A percentile compares a stretch with the other conserved stretches of the same genome.
phyloP scores from a whole-genome alignment of 108 stramenopile species.

The Nitzschia sp. region DNA sequence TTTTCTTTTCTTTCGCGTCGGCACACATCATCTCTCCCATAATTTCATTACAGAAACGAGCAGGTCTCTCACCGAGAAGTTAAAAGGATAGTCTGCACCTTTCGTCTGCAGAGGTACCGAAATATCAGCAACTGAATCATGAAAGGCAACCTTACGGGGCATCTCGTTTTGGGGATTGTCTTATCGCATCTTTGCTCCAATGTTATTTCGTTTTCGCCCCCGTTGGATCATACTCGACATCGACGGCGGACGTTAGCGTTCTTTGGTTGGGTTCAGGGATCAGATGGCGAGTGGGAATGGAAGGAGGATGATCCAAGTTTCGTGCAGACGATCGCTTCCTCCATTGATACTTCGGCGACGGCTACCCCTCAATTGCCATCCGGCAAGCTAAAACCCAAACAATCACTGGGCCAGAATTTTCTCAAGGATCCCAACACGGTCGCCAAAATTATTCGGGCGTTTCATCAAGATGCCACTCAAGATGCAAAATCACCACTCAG shows the following conservation, averaged over 20 bases:
- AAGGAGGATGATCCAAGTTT: constrained; percentile 74
- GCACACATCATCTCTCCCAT: too few species aligned
- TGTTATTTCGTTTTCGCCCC: too few species aligned
- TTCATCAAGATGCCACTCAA: constrained; percentile 78
- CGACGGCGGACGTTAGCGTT: neutral
- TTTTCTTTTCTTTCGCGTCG: too few species aligned
- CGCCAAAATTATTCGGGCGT: constrained; percentile 87
- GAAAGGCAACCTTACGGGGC: too few species aligned
- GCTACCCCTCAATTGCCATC: constrained; percentile 77
- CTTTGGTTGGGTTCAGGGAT: constrained; percentile 71
- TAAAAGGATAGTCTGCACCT: too few species aligned
- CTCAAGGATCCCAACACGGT: constrained; percentile 94
- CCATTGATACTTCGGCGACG: constrained; percentile 38
- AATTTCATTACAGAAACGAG: too few species aligned
- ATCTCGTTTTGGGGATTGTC: too few species aligned
- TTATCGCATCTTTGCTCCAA: too few species aligned
- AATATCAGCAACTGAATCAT: too few species aligned
- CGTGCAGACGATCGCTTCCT: constrained; percentile 17
- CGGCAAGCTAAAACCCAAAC: constrained; percentile 86
- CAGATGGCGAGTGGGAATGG: constrained; percentile 88
- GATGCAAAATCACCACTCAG: constrained; percentile 18
- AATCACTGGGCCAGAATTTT: constrained; percentile 96
- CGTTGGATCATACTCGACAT: too few species aligned
- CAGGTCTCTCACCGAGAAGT: too few species aligned
- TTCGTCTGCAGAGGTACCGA: too few species aligned